These are phyloP conservation scores for Tieghemostelium lacteum DNA, from an alignment of 78 protist genomes.

Conservation along the genomic window DNA sequence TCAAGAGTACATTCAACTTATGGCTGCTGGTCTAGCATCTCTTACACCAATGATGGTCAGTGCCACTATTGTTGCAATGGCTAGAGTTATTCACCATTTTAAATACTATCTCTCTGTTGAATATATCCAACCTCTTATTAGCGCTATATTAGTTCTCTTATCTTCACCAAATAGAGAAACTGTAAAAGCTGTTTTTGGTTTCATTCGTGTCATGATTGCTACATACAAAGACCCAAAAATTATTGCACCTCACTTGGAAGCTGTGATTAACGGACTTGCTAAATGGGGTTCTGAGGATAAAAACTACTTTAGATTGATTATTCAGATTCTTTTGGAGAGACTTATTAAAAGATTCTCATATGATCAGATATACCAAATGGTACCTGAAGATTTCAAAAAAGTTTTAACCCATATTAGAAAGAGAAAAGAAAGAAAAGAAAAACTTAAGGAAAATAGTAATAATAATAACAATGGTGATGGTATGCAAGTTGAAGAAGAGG, in stretches of 20 bases:
- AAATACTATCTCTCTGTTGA: not conserved
- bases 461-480: not conserved
- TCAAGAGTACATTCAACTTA: constrained; percentile 25
- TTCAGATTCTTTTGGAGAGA: constrained; percentile 54
- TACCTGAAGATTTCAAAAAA: constrained; percentile 52
- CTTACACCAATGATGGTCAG: constrained; percentile 48
- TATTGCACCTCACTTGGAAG: constrained; percentile 35
- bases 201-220: constrained; percentile 63
- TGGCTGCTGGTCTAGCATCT: constrained; percentile 59
- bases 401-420: constrained; percentile 20
- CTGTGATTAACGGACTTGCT: constrained; percentile 9
- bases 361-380: constrained; percentile 18
- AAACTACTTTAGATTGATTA: constrained; percentile 56
- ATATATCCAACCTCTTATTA: not conserved
- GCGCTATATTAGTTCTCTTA: not conserved
- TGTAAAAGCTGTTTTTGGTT: constrained; percentile 53
- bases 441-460: not conserved
- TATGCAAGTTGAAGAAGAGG: not conserved
- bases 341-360: constrained; percentile 43
- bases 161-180: constrained; percentile 42
- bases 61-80: constrained; percentile 46
- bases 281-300: constrained; percentile 51
- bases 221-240: constrained; percentile 12
- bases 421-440: constrained; percentile 45
- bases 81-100: constrained; percentile 41